These are phyloP conservation scores for Eutrema salsugineum DNA, from an alignment of 441 rosid species.

Conservation along the genomic window DNA sequence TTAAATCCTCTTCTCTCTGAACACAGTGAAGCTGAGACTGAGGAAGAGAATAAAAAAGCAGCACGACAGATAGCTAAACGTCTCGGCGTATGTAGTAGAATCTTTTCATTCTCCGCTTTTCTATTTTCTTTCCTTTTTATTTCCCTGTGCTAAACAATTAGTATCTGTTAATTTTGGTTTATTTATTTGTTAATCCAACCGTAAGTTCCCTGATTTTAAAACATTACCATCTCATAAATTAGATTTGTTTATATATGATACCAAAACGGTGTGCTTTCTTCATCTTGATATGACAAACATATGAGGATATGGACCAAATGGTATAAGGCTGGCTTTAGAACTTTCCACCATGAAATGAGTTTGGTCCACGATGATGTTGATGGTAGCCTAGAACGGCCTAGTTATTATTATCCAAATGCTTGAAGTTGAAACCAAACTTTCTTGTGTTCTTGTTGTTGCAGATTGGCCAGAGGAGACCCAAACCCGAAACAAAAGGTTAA, in stretches of 20 bases:
- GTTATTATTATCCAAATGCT: not conserved
- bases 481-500: slow-evolving; percentile 58
- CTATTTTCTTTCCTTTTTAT: not conserved
- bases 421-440: not conserved
- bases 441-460: slow-evolving; percentile 34
- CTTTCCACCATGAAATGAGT: not conserved
- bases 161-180: not conserved
- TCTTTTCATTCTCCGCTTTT: not conserved
- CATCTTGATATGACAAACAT: not conserved
- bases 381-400: not conserved
- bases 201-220: not conserved
- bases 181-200: not conserved
- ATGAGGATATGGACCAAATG: not conserved
- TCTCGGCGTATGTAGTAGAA: slow-evolving; percentile 41
- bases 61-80: slow-evolving; percentile 40
- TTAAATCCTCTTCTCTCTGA: not conserved
- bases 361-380: not conserved
- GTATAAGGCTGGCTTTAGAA: not conserved
- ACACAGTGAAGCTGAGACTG: slow-evolving; percentile 44
- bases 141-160: not conserved
- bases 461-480: slow-evolving; percentile 43
- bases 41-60: slow-evolving; percentile 34
- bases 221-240: not conserved
- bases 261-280: slow-evolving; percentile 9
- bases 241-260: not conserved